A percentile compares a stretch with the other conserved stretches of the same genome.
Evolutionary conservation across 257 asterid species (phyloP).

Genomic region (Voacanga thouarsii): DNA sequence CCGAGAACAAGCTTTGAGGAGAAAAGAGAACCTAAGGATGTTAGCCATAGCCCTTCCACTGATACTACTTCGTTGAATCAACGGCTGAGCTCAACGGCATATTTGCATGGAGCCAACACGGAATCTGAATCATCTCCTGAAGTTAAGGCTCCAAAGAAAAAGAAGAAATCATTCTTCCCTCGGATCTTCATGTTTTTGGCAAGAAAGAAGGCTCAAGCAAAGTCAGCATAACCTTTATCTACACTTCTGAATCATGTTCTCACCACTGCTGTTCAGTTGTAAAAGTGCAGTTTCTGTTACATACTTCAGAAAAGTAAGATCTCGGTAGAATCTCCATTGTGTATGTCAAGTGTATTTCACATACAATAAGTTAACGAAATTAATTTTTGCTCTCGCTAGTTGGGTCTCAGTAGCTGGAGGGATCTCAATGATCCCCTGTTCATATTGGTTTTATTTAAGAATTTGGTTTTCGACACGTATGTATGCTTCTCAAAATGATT

Average conservation of each 20-base stretch:
- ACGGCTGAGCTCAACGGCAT: conserved; percentile 41
- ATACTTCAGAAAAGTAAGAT: not conserved
- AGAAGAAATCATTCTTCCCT: conserved; percentile 61
- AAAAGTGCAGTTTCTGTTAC: not conserved
- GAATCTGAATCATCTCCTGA: conserved; percentile 56
- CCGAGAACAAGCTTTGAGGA: conserved; percentile 41
- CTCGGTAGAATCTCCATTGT: conserved; percentile 2
- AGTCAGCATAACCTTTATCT: conserved; percentile 25
- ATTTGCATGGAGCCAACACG: conserved; percentile 35
- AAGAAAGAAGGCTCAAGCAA: conserved; percentile 39
- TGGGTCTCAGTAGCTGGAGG: conserved; percentile 1
- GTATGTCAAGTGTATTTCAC: conserved; percentile 14
- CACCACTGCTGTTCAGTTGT: not conserved
- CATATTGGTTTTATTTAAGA: conserved; percentile 6
- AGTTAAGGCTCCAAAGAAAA: conserved; percentile 38
- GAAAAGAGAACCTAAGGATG: conserved; percentile 28
- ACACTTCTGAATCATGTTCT: no score
- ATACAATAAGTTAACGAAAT: not conserved
- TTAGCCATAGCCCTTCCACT: conserved; percentile 23
- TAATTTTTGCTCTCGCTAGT: not conserved
- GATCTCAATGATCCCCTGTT: not conserved
- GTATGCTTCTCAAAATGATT: no score
- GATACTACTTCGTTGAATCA: conserved; percentile 30
- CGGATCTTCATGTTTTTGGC: conserved; percentile 49
- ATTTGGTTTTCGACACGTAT: not conserved